Percentiles rank a stretch among this genome's conserved stretches.
Conservation (phyloP, 2,329 filamentous ascomycete species). For the Sphaerulina vaccinii region DNA sequence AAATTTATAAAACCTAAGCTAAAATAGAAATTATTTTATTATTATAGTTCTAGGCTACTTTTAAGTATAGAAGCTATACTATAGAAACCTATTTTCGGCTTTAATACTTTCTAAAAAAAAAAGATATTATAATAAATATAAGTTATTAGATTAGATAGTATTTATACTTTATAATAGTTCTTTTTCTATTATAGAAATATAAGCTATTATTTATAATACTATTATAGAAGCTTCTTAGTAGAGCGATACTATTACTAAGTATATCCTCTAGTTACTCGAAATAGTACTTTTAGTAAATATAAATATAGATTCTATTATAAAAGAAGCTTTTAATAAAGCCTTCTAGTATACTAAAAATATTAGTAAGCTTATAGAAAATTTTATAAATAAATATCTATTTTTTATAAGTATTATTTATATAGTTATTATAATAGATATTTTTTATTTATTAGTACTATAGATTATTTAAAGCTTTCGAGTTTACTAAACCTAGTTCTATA, state of each 20-base stretch:
- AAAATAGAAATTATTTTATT: background rate
- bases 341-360: background rate
- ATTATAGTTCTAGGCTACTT: background rate
- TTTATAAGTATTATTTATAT: background rate
- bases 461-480: background rate
- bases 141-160: background rate
- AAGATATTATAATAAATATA: background rate
- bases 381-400: background rate
- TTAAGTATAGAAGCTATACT: background rate
- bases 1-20: background rate
- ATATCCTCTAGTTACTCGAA: background rate
- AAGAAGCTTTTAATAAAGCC: background rate
- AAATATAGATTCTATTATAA: background rate
- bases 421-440: background rate
- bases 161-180: background rate
- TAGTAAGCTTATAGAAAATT: background rate
- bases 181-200: background rate
- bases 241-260: background rate
- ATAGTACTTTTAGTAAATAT: background rate
- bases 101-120: background rate
- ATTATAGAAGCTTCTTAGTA: background rate
- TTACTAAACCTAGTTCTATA: background rate
- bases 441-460: background rate
- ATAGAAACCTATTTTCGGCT: background rate
- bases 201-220: background rate